Conservation (phyloP, 2,329 filamentous ascomycete species). For the Xylariaceae sp. region DNA sequence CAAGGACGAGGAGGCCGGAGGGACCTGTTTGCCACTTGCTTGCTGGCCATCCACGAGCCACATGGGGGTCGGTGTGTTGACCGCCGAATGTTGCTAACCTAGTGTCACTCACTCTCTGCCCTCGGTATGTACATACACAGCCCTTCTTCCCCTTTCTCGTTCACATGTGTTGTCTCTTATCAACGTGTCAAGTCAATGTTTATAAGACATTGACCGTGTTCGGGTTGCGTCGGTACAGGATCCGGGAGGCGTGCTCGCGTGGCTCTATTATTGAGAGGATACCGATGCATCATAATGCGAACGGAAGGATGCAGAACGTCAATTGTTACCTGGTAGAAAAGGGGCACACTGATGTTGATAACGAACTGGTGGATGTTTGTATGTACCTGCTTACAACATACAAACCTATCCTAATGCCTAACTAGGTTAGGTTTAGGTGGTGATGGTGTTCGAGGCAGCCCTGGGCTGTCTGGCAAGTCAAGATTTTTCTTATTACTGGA, state of each 20-base stretch:
- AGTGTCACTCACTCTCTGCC: not conserved
- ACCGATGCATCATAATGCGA: too few species aligned
- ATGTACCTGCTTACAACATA: too few species aligned
- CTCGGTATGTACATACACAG: too few species aligned
- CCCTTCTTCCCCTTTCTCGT: not conserved
- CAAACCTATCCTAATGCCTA: too few species aligned
- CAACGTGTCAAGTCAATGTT: not conserved
- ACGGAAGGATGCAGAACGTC: not conserved
- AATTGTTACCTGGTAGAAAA: not conserved
- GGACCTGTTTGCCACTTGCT: too few species aligned
- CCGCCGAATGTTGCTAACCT: not conserved
- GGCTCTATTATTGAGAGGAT: not conserved
- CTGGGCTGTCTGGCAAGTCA: not conserved
- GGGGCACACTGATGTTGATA: not conserved
- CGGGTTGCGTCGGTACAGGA: not conserved
- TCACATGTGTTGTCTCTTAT: not conserved
- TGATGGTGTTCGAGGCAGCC: not conserved
- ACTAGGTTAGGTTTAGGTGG: too few species aligned
- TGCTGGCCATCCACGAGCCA: slow-evolving; percentile 9
- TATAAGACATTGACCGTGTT: not conserved
- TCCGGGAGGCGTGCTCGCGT: not conserved
- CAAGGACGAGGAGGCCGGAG: too few species aligned
- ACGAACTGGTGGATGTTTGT: not conserved
- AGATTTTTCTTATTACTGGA: slow-evolving; percentile 3
- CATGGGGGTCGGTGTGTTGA: slow-evolving; percentile 13